phyloP scores from a whole-genome alignment of 805 yeast genomes.

The Wickerhamomyces subpelliculosus region DNA sequence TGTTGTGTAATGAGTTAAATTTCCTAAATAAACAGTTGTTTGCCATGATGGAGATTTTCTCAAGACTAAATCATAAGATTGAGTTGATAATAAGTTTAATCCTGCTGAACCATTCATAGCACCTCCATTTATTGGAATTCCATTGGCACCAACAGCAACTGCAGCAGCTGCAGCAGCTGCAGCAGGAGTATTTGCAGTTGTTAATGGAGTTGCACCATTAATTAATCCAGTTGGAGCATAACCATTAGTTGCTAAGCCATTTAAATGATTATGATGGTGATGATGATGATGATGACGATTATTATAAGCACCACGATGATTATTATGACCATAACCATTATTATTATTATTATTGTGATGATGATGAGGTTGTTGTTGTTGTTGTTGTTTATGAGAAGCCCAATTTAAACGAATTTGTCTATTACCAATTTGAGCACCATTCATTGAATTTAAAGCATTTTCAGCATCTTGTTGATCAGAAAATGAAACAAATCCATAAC shows the following conservation, averaged over 20 bases:
- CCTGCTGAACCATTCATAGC: conserved; percentile 3
- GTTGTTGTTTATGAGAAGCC: conserved; percentile 68
- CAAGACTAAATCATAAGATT: conserved; percentile 60
- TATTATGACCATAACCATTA: conserved; percentile 3
- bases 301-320: conserved; percentile 2
- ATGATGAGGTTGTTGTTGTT: conserved; percentile 18
- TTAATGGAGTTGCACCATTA: not conserved
- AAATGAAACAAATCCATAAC: conserved; percentile 87
- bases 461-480: conserved; percentile 63
- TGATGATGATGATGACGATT: conserved; percentile 4
- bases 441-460: conserved; percentile 62
- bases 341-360: conserved; percentile 6
- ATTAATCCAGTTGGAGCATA: not conserved
- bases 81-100: conserved; percentile 30
- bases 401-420: conserved; percentile 79
- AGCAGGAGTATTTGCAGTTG: not conserved
- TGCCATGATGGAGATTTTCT: conserved; percentile 80
- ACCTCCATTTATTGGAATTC: conserved; percentile 1
- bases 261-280: conserved; percentile 5
- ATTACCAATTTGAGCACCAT: conserved; percentile 66
- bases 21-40: conserved; percentile 83
- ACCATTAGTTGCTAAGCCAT: conserved; percentile 1
- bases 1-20: conserved; percentile 69
- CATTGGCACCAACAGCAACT: conserved; percentile 1
- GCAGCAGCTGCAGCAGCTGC: conserved; percentile 2